Evolutionary conservation across 257 asterid species (phyloP).

Genomic region (Eucommia ulmoides): DNA sequence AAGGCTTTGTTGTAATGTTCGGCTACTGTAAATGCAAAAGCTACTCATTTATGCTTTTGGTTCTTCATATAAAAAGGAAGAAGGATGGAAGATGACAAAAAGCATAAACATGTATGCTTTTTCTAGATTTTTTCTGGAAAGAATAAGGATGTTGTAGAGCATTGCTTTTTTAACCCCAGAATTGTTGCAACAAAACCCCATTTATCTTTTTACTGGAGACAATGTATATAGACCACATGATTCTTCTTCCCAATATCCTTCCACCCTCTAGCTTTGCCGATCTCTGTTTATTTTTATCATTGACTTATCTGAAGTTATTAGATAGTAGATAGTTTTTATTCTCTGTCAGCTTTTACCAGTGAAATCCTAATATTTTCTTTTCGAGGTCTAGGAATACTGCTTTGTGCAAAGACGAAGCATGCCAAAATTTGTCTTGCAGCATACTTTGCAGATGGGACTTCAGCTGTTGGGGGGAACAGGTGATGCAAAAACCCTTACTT

Average conservation of each 20-base stretch:
- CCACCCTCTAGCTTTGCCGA: background rate
- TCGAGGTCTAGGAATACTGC: conserved; percentile 57
- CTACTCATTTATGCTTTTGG: background rate
- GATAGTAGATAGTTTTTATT: background rate
- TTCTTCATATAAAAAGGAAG: background rate
- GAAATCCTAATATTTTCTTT: background rate
- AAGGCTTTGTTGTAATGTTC: conserved; percentile 2
- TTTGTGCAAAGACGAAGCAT: conserved; percentile 82
- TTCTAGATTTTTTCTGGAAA: background rate
- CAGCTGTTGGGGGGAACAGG: conserved; percentile 44
- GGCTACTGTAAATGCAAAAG: background rate
- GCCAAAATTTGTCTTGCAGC: conserved; percentile 82
- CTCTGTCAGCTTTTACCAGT: too few relatives aligned
- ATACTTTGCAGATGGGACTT: conserved; percentile 84
- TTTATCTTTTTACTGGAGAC: too few relatives aligned
- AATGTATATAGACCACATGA: background rate
- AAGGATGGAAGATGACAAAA: background rate
- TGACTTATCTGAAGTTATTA: background rate
- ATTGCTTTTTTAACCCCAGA: background rate
- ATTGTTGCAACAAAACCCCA: background rate
- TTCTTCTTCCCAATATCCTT: background rate
- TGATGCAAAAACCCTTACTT: conserved; percentile 14
- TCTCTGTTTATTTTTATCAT: background rate
- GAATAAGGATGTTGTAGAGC: background rate
- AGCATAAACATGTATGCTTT: background rate